Evolutionary conservation across 352 stramenopile species (phyloP).

Genomic region (Globisporangium viniferum): DNA sequence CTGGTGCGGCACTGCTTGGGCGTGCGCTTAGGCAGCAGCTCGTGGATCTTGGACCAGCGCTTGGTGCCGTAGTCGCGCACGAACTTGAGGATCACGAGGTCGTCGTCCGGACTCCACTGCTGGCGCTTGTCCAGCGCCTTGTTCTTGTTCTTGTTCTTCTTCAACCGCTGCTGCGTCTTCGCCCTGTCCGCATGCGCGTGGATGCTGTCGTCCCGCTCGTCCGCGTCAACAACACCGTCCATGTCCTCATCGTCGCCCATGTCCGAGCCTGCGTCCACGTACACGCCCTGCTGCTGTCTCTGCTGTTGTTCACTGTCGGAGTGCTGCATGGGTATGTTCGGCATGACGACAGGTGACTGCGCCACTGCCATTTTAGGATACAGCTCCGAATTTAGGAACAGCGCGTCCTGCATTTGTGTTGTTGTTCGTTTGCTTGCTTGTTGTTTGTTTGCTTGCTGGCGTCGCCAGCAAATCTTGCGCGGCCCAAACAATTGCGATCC

Average conservation of each 20-base stretch:
- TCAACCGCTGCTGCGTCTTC: not conserved
- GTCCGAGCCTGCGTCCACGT: not conserved
- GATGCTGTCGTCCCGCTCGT: conserved; percentile 10
- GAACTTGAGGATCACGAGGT: conserved; percentile 65
- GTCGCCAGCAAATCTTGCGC: not conserved
- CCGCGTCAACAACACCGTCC: not conserved
- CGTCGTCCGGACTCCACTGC: conserved; percentile 64
- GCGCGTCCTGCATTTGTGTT: not conserved
- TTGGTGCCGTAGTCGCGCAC: conserved; percentile 74
- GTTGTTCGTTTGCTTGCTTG: not conserved
- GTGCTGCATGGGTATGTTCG: not conserved
- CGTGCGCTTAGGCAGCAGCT: conserved; percentile 89
- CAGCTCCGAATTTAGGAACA: not conserved
- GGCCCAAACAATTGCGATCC: not conserved
- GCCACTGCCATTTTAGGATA: not conserved
- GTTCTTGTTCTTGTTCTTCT: not conserved
- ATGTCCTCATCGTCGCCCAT: not conserved
- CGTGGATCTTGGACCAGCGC: conserved; percentile 93
- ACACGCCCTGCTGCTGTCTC: not conserved
- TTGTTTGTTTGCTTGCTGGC: not conserved
- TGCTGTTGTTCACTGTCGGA: not conserved
- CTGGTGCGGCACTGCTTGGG: conserved; percentile 95
- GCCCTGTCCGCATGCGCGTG: not conserved
- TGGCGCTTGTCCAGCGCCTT: conserved; percentile 35
- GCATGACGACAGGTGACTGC: not conserved